Evolutionary conservation across 2,329 filamentous ascomycete species (phyloP), one percentile per base, ranked within the genome.

Genomic region (Metarhizium humberi): DNA sequence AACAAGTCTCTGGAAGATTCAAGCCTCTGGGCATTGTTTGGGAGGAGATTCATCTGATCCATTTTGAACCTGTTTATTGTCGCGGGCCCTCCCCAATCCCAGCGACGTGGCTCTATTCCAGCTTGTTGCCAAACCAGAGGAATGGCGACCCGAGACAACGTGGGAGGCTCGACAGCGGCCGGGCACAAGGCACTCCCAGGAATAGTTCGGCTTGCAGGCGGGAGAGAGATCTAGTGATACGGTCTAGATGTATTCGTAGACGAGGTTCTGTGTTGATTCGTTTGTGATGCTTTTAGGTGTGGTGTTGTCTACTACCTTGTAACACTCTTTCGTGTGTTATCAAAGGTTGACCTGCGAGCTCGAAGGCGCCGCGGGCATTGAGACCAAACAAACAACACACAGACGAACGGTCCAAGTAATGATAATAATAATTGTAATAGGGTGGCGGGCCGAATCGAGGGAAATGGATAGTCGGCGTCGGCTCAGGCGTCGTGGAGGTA

Each of bases 11-110:
- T 64, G 51, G 64, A 63, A 18, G 61, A 53, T n/a, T 53, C 51
- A 43, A 60, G 49, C 49, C 63, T 60, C 45, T 59, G 56, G 47
- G 62, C 57, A 45, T 61, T 59, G 53, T 62, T 59, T 49, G 62
- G 51, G 42, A 64, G 55, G 54, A 62, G 63, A 38, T 67, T 62
- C 59, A 64, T 63, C 16, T 60, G 63, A 59, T 67, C 65, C 65
- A 67, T 67, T 50, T 56, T 54, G 54, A 38, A 42, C 52, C 30
- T 32, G 29, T n/a, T 45, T 38, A 36, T 34, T 29, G 48, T 52
- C 55, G 42, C 49, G 36, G 29, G 52, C 7, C 16, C 18, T 43
- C 30, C 49, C 25, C 14, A n/a, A 16, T 49, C 36, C 34, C 14
- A 43, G 20, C 30, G 18, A 48, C 36, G 25, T n/a, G 29, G 25